phyloP scores from a whole-genome alignment of 208 protist genomes.

The Blastocrithidia nonstop region DNA sequence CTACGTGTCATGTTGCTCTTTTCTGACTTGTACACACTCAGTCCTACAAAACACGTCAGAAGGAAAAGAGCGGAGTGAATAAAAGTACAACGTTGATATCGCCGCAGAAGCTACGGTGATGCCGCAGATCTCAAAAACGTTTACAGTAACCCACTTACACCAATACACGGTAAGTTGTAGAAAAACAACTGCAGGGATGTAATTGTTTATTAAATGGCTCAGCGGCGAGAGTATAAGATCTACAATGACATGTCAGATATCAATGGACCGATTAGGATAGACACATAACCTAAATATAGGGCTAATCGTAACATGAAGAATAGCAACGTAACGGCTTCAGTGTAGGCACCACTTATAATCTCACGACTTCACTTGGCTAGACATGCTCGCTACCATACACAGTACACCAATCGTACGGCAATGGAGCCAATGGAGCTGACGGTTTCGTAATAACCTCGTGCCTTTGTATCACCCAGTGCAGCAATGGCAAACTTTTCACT shows the following conservation, averaged over 20 bases:
- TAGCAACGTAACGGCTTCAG: slow-evolving; percentile 28
- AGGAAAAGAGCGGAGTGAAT: slow-evolving; percentile 35
- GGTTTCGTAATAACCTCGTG: slow-evolving; percentile 75
- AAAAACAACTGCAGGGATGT: slow-evolving; percentile 69
- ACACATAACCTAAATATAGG: slow-evolving; percentile 47
- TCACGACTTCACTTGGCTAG: slow-evolving; percentile 66
- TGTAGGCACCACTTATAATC: slow-evolving; percentile 11
- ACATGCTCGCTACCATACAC: slow-evolving; percentile 82
- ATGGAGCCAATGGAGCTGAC: slow-evolving; percentile 80
- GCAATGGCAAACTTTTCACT: slow-evolving; percentile 79
- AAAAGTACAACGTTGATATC: slow-evolving; percentile 32
- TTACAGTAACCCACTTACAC: slow-evolving; percentile 76
- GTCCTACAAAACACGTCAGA: slow-evolving; percentile 24
- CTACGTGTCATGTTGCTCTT: not conserved
- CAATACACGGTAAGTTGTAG: slow-evolving; percentile 49
- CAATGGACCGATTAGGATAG: slow-evolving; percentile 51
- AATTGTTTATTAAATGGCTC: slow-evolving; percentile 39
- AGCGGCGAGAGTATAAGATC: slow-evolving; percentile 62
- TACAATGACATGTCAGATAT: slow-evolving; percentile 36
- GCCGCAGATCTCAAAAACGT: slow-evolving; percentile 60
- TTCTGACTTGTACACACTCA: not conserved
- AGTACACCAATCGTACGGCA: slow-evolving; percentile 75
- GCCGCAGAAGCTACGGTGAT: too few relatives aligned
- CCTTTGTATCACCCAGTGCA: slow-evolving; percentile 26
- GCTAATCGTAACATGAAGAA: slow-evolving; percentile 56